Percentiles rank a stretch among this genome's conserved stretches.
Evolutionary conservation across 176 grass and related monocot species (phyloP).

Genomic region (Oryza officinalis): DNA sequence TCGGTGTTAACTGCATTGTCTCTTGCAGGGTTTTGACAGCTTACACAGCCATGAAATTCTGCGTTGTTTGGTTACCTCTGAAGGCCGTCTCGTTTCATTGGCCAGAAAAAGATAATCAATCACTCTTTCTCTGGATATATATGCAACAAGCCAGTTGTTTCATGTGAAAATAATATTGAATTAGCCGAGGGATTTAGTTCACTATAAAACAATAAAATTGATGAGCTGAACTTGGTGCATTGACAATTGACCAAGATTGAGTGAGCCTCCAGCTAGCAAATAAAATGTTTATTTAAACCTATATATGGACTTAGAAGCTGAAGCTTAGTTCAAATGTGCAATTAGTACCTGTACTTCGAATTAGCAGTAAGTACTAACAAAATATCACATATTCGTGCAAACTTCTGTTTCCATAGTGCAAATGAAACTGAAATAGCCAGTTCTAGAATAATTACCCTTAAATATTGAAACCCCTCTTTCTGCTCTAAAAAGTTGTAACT

Average conservation of each 20-base stretch:
- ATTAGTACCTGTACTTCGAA: background rate
- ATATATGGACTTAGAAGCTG: background rate
- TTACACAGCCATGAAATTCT: background rate
- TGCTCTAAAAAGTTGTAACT: background rate
- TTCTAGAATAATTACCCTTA: background rate
- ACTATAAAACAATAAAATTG: background rate
- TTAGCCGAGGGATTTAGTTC: background rate
- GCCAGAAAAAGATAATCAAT: background rate
- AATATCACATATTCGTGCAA: no score
- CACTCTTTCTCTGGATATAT: background rate
- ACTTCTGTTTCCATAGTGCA: no score
- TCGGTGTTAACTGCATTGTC: constrained; percentile 40
- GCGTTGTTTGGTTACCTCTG: constrained; percentile 9
- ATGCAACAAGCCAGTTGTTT: background rate
- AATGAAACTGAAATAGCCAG: background rate
- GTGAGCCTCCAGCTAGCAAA: background rate
- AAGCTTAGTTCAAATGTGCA: background rate
- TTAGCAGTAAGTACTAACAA: background rate
- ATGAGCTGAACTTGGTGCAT: background rate
- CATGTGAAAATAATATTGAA: background rate
- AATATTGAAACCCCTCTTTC: background rate
- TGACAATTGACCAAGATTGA: background rate
- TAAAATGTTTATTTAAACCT: background rate
- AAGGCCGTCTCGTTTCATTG: constrained; percentile 3
- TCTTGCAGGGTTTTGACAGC: constrained; percentile 39